These are phyloP conservation scores for Phialemoniopsis sp. DNA, from an alignment of 2,329 filamentous ascomycete genomes.

Conservation along the genomic window DNA sequence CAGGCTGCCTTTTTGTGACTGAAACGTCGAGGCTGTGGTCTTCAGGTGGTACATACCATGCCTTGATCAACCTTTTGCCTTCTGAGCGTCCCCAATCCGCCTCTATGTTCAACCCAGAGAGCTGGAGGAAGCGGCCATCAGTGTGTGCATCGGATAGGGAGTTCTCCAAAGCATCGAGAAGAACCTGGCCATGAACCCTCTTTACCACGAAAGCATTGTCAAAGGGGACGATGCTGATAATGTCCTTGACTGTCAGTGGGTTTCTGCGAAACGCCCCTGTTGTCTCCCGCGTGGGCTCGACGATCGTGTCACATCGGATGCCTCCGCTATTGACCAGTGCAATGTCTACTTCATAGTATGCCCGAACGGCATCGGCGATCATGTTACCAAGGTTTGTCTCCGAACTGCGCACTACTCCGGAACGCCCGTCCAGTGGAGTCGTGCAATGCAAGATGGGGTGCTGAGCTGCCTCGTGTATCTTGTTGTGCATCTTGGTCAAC, in stretches of 20 bases:
- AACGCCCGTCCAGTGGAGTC: conserved; percentile 14
- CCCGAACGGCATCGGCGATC: conserved; percentile 15
- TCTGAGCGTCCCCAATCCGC: conserved; percentile 11
- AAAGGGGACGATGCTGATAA: conserved; percentile 18
- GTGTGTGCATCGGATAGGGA: conserved; percentile 17
- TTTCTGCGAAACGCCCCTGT: too few relatives aligned
- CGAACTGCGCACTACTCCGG: conserved; percentile 11
- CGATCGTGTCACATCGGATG: conserved; percentile 15
- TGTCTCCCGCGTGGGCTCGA: conserved; percentile 2
- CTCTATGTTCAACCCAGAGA: conserved; percentile 11
- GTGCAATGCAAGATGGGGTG: conserved; percentile 12
- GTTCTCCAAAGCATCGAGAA: conserved; percentile 14
- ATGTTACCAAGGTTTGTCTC: conserved; percentile 20
- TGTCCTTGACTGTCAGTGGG: conserved; percentile 13
- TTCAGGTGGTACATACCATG: too few relatives aligned
- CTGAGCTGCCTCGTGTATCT: conserved; percentile 11
- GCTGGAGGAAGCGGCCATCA: conserved; percentile 17
- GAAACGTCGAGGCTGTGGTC: too few relatives aligned
- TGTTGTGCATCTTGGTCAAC: conserved; percentile 9
- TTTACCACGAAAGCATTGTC: conserved; percentile 17
- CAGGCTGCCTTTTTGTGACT: too few relatives aligned
- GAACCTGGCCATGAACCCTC: conserved; percentile 7
- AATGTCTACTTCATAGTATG: conserved; percentile 17
- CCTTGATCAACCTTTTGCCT: conserved; percentile 1
- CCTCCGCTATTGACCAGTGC: conserved; percentile 18